phyloP scores from a whole-genome alignment of 2,329 filamentous ascomycete species.

The Shiraia sp. region DNA sequence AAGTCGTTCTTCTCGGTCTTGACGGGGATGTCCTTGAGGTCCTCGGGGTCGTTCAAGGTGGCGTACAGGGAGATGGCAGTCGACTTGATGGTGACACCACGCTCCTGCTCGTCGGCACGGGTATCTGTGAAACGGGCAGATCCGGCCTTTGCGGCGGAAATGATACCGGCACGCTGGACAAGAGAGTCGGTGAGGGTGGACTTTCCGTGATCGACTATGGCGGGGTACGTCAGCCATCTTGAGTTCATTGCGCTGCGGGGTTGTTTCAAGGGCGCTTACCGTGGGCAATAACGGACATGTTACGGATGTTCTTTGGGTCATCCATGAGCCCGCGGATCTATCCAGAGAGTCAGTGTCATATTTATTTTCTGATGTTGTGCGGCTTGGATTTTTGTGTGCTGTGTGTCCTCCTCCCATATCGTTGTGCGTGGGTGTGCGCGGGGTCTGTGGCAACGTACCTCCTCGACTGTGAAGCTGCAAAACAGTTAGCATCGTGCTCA shows the following conservation, averaged over 20 bases:
- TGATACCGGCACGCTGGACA: constrained; percentile 98
- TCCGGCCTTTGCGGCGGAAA: constrained; percentile 96
- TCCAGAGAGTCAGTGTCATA: constrained; percentile 32
- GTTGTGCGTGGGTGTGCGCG: constrained; percentile 18
- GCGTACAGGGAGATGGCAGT: constrained; percentile 99
- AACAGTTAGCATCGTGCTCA: constrained; percentile 54
- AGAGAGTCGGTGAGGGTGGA: constrained; percentile 99
- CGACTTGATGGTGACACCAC: constrained; percentile 99
- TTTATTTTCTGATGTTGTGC: not conserved
- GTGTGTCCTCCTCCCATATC: too few relatives aligned
- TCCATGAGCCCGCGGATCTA: constrained; percentile 79
- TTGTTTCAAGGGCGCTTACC: constrained; percentile 53
- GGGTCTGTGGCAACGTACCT: constrained; percentile 56
- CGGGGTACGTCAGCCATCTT: constrained; percentile 28
- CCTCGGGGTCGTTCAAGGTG: constrained; percentile 76
- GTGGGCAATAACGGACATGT: constrained; percentile 99
- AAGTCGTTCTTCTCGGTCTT: constrained; percentile 92
- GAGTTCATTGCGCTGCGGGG: constrained; percentile 16
- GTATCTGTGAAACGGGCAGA: constrained; percentile 96
- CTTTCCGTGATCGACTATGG: constrained; percentile 94
- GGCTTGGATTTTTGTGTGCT: too few relatives aligned
- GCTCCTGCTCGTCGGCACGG: constrained; percentile 96
- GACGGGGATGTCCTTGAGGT: constrained; percentile 92
- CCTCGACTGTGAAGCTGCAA: constrained; percentile 94
- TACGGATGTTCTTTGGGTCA: constrained; percentile 76